A percentile compares a stretch with the other conserved stretches of the same genome.
Evolutionary conservation across 768 basidiomycete genomes (phyloP).

Genomic region (Hygrocybe coccinea): DNA sequence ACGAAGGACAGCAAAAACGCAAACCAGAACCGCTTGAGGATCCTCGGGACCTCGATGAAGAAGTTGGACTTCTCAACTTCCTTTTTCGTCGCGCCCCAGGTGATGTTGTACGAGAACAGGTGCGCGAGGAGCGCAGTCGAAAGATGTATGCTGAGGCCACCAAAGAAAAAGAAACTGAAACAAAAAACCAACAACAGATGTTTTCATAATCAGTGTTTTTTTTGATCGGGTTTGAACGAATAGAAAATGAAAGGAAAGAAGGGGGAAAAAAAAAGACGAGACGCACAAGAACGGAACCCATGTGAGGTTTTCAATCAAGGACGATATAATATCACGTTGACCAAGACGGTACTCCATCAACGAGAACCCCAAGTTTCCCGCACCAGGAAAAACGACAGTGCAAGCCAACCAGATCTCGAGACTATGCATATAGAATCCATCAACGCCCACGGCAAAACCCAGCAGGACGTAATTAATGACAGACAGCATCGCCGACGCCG

Average conservation of each 20-base stretch:
- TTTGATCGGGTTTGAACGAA: too few relatives aligned
- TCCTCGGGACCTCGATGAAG: constrained; percentile 84
- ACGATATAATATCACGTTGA: constrained; percentile 44
- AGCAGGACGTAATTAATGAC: constrained; percentile 67
- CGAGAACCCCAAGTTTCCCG: constrained; percentile 65
- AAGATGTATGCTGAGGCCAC: constrained; percentile 69
- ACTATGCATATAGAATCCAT: constrained; percentile 66
- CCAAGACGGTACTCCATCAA: constrained; percentile 67
- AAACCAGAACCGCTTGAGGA: constrained; percentile 73
- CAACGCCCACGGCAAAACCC: constrained; percentile 56
- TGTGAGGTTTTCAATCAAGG: constrained; percentile 54
- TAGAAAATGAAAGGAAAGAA: too few relatives aligned
- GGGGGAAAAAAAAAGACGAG: too few relatives aligned
- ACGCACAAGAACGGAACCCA: constrained; percentile 76
- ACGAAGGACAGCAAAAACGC: constrained; percentile 53
- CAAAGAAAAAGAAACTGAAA: constrained; percentile 71
- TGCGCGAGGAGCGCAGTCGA: constrained; percentile 61
- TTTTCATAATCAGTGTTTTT: too few relatives aligned
- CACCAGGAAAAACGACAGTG: constrained; percentile 63
- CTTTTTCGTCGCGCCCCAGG: constrained; percentile 76
- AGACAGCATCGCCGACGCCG: constrained; percentile 57
- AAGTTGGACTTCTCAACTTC: constrained; percentile 82
- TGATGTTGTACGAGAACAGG: constrained; percentile 71
- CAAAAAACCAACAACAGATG: neutral
- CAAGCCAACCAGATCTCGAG: constrained; percentile 75